These are phyloP conservation scores for Pseudotulostoma volvatum DNA, from an alignment of 495 filamentous ascomycete species.

Conservation along the genomic window DNA sequence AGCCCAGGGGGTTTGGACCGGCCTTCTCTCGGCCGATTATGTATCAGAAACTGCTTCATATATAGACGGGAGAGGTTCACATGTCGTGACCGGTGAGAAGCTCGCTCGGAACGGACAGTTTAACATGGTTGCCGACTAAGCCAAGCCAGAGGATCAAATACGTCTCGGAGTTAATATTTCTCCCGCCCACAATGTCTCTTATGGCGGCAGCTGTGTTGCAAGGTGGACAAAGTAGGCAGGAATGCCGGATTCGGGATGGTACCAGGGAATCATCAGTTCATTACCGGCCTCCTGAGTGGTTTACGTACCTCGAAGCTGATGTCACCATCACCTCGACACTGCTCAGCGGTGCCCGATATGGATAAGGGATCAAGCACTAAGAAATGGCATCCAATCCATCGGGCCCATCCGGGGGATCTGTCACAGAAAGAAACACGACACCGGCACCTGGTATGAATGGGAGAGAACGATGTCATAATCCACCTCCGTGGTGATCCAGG, in stretches of 20 bases:
- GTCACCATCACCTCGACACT: slow-evolving; percentile 47
- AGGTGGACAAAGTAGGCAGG: slow-evolving; percentile 70
- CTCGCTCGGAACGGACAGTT: slow-evolving; percentile 48
- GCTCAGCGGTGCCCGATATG: slow-evolving; percentile 39
- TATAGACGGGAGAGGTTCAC: not conserved
- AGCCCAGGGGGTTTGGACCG: too few relatives aligned
- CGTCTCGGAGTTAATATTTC: slow-evolving; percentile 37
- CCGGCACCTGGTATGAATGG: slow-evolving; percentile 33
- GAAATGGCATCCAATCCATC: slow-evolving; percentile 53
- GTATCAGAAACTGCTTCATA: not conserved
- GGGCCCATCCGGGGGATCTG: slow-evolving; percentile 43
- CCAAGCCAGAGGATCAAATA: slow-evolving; percentile 76
- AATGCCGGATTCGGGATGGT: slow-evolving; percentile 59
- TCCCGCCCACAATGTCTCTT: slow-evolving; percentile 27
- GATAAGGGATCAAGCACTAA: slow-evolving; percentile 47
- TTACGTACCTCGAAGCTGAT: slow-evolving; percentile 66
- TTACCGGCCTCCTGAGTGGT: too few relatives aligned
- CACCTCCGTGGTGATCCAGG: slow-evolving; percentile 20
- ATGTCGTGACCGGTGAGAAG: slow-evolving; percentile 15
- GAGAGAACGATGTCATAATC: slow-evolving; percentile 39
- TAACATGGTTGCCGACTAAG: slow-evolving; percentile 54
- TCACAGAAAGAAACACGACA: slow-evolving; percentile 38
- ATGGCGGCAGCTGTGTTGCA: slow-evolving; percentile 74
- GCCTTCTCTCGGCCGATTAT: too few relatives aligned
- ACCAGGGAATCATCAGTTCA: slow-evolving; percentile 39